Base-by-base conservation (phyloP, 352 stramenopile genomes). In the Globisporangium yorkense region DNA sequence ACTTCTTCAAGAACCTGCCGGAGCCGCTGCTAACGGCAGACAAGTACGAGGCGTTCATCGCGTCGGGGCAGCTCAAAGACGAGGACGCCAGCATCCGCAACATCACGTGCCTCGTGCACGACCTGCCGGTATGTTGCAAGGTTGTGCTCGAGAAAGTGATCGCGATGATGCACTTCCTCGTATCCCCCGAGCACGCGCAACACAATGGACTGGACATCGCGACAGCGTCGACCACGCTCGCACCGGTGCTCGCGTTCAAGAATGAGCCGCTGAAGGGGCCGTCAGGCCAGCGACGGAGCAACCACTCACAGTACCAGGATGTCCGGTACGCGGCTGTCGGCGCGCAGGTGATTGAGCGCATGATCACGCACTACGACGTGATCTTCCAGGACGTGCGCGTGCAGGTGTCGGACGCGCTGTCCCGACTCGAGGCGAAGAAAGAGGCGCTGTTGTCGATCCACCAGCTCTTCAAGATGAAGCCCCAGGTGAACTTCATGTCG, bases 21-120 rank as follows among this genome's bases (percentile, higher is more conserved):
- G 80, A 94, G 54, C 73, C 84, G 2, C 61, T 94, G 51, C 64
- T 94, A 31, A 91, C 84, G 0, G 74, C 76, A 10, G 82, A 94
- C 4, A 88, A 88, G 50, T 91, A 92, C 47, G 84, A 92, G 39
- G 84, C 84, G 0, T 94, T 94, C 31, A 71, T 94, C 29, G 74
- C 81, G 27, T 85, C 80, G 8, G 80, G 77, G 9, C 66, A 84
- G 55, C 57, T 92, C 33, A 74, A 74, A 20, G 80, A 94, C 47
- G 77, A 88, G 75, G 80, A 87, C 0, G 80, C 81, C 13, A 85
- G 84, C 49, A 65, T 94, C 6, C 78, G 82, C 33, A 91, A 92
- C 47, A 84, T 94, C 56, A 80, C 77, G 12, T 89, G 78, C 53
- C 67, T 94, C 43, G 78, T 94, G n/a, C 81, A 91, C 20, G 77